A percentile compares a stretch with the other conserved stretches of the same genome.
These are phyloP conservation scores for Camillea tinctor DNA, from an alignment of 2,329 filamentous ascomycete genomes.

Conservation along the genomic window DNA sequence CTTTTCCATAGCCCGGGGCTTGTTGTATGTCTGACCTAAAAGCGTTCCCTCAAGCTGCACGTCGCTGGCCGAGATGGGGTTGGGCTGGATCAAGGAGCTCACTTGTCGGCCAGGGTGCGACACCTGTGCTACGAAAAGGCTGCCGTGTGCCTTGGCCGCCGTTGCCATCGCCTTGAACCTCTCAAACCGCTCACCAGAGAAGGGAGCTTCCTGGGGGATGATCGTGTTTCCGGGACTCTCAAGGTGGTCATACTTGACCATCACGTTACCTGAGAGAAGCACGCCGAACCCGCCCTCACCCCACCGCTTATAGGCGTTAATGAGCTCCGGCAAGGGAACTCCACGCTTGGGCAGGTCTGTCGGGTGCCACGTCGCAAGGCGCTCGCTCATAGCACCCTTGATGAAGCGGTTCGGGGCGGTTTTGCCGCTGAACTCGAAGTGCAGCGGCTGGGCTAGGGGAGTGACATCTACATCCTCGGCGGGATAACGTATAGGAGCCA, in stretches of 20 bases:
- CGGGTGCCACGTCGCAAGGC: slow-evolving; percentile 56
- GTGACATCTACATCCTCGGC: background rate
- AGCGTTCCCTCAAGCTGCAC: slow-evolving; percentile 37
- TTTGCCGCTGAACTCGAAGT: slow-evolving; percentile 38
- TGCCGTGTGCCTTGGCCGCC: slow-evolving; percentile 50
- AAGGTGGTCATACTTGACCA: slow-evolving; percentile 57
- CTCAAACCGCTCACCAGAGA: slow-evolving; percentile 52
- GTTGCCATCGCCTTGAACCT: slow-evolving; percentile 51
- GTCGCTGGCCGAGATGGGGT: slow-evolving; percentile 41
- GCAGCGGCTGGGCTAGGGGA: background rate
- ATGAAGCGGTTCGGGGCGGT: slow-evolving; percentile 57
- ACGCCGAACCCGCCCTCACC: slow-evolving; percentile 52
- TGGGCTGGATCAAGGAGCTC: slow-evolving; percentile 29
- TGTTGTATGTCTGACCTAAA: slow-evolving; percentile 48
- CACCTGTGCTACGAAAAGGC: slow-evolving; percentile 59
- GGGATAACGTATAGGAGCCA: background rate
- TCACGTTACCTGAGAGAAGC: slow-evolving; percentile 60
- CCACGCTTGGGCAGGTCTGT: slow-evolving; percentile 45
- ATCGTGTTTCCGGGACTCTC: slow-evolving; percentile 54
- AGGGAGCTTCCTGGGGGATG: slow-evolving; percentile 49
- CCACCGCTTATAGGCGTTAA: slow-evolving; percentile 56
- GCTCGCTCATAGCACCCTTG: slow-evolving; percentile 61
- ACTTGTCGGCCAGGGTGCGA: slow-evolving; percentile 61
- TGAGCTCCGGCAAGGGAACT: slow-evolving; percentile 20
- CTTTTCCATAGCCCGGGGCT: slow-evolving; percentile 28